A percentile compares a stretch with the other conserved stretches of the same genome.
Conservation (phyloP, 805 yeast species). For the Saccharomycopsis selenospora region DNA sequence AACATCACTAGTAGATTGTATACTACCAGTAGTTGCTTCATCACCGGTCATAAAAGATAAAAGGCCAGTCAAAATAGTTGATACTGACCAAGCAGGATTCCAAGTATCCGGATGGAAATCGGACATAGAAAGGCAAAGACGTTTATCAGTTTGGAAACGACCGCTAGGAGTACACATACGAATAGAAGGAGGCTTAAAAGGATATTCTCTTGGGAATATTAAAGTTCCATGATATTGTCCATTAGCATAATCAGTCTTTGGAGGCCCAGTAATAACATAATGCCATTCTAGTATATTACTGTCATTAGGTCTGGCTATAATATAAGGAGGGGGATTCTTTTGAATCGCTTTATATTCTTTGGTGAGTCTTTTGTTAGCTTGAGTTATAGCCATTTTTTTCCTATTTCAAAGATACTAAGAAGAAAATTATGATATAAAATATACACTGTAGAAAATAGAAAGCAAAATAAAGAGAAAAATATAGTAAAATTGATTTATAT, state of each 20-base stretch:
- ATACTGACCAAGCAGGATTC: slow-evolving; percentile 96
- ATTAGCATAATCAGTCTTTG: slow-evolving; percentile 74
- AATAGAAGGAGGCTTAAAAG: slow-evolving; percentile 87
- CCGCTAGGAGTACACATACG: slow-evolving; percentile 89
- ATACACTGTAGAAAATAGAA: too few species aligned
- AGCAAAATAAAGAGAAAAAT: too few species aligned
- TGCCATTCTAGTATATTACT: slow-evolving; percentile 90
- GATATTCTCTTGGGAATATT: slow-evolving; percentile 76
- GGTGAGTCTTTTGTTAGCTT: slow-evolving; percentile 46
- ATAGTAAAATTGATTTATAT: too few species aligned
- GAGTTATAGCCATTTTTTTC: slow-evolving; percentile 36
- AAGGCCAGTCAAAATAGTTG: slow-evolving; percentile 80
- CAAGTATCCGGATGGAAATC: slow-evolving; percentile 92
- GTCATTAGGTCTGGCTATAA: slow-evolving; percentile 81
- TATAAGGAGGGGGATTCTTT: slow-evolving; percentile 78
- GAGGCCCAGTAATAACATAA: slow-evolving; percentile 86
- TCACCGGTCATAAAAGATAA: slow-evolving; percentile 88
- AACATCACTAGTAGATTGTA: slow-evolving; percentile 52
- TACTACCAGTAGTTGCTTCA: slow-evolving; percentile 80
- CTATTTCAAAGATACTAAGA: too few species aligned
- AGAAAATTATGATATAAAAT: too few species aligned
- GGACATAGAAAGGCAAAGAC: slow-evolving; percentile 86
- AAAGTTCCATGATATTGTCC: slow-evolving; percentile 92
- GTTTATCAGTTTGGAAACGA: slow-evolving; percentile 69
- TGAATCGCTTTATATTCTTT: slow-evolving; percentile 75